These are phyloP conservation scores for Pleurotus citrinopileatus DNA, from an alignment of 768 basidiomycete species.

Conservation along the genomic window DNA sequence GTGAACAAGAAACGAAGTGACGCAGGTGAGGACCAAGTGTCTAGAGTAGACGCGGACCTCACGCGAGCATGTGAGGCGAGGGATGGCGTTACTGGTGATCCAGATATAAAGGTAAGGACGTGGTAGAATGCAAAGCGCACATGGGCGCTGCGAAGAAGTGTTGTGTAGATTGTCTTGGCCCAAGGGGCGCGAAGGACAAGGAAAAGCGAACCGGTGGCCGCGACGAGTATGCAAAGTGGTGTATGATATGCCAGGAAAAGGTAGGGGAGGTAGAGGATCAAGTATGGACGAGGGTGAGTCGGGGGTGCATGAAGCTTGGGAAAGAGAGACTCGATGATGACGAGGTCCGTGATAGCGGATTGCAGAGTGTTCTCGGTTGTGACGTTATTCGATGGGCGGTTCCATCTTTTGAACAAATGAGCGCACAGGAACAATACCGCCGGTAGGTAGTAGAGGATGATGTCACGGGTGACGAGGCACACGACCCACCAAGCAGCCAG, in stretches of 20 bases:
- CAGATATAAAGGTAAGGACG: slow-evolving; percentile 49
- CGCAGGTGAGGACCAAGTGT: slow-evolving; percentile 30
- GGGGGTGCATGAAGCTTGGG: slow-evolving; percentile 39
- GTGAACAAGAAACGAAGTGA: slow-evolving; percentile 80
- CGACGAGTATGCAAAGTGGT: slow-evolving; percentile 59
- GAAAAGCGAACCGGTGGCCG: slow-evolving; percentile 53
- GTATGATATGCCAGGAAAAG: slow-evolving; percentile 61
- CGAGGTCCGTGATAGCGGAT: slow-evolving; percentile 59
- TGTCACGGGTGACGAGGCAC: slow-evolving; percentile 56
- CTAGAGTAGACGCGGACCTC: slow-evolving; percentile 23
- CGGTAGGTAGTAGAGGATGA: slow-evolving; percentile 59
- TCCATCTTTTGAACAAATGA: neutral
- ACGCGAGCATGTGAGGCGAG: slow-evolving; percentile 29
- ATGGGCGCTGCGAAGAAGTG: slow-evolving; percentile 64
- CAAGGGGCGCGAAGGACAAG: slow-evolving; percentile 70
- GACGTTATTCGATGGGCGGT: neutral
- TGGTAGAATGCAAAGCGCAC: slow-evolving; percentile 61
- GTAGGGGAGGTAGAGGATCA: slow-evolving; percentile 61
- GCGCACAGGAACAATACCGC: slow-evolving; percentile 34
- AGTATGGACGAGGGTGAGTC: slow-evolving; percentile 48
- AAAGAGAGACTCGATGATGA: slow-evolving; percentile 57
- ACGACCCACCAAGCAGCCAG: slow-evolving; percentile 76
- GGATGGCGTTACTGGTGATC: slow-evolving; percentile 30
- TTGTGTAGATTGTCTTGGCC: slow-evolving; percentile 49
- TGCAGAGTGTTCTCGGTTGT: slow-evolving; percentile 54